A percentile compares a stretch with the other conserved stretches of the same genome.
Conservation (phyloP, 768 basidiomycete genomes). For the Lentinula guzmanii region DNA sequence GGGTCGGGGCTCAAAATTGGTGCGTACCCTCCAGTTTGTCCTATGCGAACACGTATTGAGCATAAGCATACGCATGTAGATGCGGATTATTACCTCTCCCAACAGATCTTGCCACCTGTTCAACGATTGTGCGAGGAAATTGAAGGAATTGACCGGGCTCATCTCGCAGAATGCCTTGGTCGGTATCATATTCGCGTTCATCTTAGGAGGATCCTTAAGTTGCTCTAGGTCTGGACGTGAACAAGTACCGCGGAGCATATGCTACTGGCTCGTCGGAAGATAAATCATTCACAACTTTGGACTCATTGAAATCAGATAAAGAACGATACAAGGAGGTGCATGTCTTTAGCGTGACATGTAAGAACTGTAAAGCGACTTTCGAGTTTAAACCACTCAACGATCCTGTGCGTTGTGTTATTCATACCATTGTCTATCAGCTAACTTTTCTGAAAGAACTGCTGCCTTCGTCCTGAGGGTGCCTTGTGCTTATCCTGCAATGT, state of each 20-base stretch:
- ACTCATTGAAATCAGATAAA: conserved; percentile 83
- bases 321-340: conserved; percentile 79
- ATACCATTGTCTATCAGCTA: background rate
- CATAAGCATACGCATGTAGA: conserved; percentile 39
- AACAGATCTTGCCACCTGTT: conserved; percentile 91
- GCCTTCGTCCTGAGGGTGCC: conserved; percentile 61
- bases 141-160: conserved; percentile 87
- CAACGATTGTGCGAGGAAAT: conserved; percentile 95
- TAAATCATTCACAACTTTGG: conserved; percentile 68
- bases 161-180: conserved; percentile 95
- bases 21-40: conserved; percentile 21
- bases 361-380: conserved; percentile 57
- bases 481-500: conserved; percentile 63
- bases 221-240: conserved; percentile 52
- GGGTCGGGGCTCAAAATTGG: conserved; percentile 69
- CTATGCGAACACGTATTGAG: background rate
- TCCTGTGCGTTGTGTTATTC: conserved; percentile 39
- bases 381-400: conserved; percentile 57
- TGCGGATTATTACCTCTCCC: conserved; percentile 84
- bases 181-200: conserved; percentile 13
- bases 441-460: conserved; percentile 43
- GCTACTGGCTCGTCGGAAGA: conserved; percentile 45
- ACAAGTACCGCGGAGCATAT: conserved; percentile 39
- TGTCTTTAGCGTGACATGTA: conserved; percentile 72
- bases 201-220: background rate